phyloP scores from a whole-genome alignment of 169 alveolate species.

The Eimeria brunetti region DNA sequence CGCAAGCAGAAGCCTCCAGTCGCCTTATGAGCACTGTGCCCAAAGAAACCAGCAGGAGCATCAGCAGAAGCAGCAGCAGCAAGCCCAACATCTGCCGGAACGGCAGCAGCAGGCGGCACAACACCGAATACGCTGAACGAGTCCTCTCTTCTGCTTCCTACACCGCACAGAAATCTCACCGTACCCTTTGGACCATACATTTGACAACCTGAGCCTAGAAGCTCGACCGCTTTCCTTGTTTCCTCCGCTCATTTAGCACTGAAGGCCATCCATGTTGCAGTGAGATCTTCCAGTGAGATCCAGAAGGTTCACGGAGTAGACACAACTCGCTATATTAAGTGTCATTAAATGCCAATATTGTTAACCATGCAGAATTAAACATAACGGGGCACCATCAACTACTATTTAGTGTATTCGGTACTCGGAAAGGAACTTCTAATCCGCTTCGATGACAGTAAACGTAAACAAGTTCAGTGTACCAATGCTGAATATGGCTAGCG shows the following conservation, averaged over 20 bases:
- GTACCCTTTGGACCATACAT: neutral
- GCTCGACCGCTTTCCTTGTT: neutral
- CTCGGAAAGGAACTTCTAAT: neutral
- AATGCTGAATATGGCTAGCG: no score
- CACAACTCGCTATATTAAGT: neutral
- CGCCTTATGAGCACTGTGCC: slow-evolving; percentile 39
- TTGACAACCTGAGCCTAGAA: neutral
- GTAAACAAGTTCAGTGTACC: neutral
- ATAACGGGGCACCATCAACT: neutral
- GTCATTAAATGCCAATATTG: neutral
- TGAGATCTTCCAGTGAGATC: neutral
- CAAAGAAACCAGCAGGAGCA: slow-evolving; percentile 18
- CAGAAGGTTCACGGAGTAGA: neutral
- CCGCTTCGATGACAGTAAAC: neutral
- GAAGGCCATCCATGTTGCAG: neutral
- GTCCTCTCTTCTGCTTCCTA: slow-evolving; percentile 47
- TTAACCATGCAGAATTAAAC: neutral
- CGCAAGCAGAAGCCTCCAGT: slow-evolving; percentile 43
- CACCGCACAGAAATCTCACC: neutral
- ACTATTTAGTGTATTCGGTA: neutral
- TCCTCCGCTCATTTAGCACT: neutral
- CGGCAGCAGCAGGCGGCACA: slow-evolving; percentile 40
- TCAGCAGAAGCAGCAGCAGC: slow-evolving; percentile 13
- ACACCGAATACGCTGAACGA: slow-evolving; percentile 51
- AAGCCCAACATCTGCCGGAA: slow-evolving; percentile 32